Percentiles rank a stretch among this genome's conserved stretches.
Evolutionary conservation across 2,329 filamentous ascomycete genomes (phyloP).

Genomic region (Diplodia intermedia): DNA sequence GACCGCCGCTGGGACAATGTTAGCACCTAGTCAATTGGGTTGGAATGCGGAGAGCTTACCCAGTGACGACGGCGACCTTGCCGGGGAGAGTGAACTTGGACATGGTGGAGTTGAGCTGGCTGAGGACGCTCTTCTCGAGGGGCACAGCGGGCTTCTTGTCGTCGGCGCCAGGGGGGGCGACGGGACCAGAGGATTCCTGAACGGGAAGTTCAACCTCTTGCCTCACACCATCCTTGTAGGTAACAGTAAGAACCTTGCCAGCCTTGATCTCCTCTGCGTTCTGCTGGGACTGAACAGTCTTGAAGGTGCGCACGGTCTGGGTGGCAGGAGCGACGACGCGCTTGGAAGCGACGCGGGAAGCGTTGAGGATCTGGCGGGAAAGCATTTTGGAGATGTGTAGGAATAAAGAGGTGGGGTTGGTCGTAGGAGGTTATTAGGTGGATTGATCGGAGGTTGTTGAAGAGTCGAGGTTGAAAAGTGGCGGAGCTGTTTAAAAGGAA

Average conservation of each 20-base stretch:
- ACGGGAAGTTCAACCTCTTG: constrained; percentile 39
- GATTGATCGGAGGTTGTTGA: not conserved
- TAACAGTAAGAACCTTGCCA: constrained; percentile 32
- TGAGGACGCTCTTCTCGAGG: constrained; percentile 53
- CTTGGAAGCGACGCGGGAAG: constrained; percentile 27
- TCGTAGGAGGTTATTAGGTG: not conserved
- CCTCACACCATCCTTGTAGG: constrained; percentile 32
- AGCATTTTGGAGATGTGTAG: constrained; percentile 21
- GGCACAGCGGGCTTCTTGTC: constrained; percentile 41
- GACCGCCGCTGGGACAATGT: constrained; percentile 64
- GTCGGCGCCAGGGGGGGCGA: constrained; percentile 44
- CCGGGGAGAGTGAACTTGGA: constrained; percentile 72
- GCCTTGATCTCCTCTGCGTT: constrained; percentile 31
- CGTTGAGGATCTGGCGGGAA: constrained; percentile 25
- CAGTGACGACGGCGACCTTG: constrained; percentile 76
- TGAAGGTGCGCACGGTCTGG: constrained; percentile 31
- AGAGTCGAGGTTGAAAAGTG: not conserved
- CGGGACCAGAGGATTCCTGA: constrained; percentile 44
- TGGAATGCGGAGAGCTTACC: constrained; percentile 55
- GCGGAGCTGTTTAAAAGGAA: constrained; percentile 7
- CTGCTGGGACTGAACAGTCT: constrained; percentile 24
- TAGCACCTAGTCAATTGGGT: constrained; percentile 20
- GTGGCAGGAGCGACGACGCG: constrained; percentile 28
- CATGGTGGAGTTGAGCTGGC: constrained; percentile 68
- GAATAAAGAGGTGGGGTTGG: not conserved